These are phyloP conservation scores for Aphanomyces stellatus DNA, from an alignment of 352 stramenopile species.

Conservation along the genomic window DNA sequence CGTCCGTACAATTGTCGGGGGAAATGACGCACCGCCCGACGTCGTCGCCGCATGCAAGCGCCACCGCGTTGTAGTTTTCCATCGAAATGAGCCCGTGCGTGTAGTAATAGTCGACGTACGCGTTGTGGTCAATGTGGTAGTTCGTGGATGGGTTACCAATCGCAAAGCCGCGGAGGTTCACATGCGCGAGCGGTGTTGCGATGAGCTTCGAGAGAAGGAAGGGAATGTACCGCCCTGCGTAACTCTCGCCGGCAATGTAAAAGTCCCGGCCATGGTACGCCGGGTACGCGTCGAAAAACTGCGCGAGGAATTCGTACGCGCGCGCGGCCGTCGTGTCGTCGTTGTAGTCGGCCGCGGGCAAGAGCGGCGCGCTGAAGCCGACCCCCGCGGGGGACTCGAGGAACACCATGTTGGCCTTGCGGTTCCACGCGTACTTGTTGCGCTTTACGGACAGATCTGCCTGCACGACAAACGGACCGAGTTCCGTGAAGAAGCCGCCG, in stretches of 20 bases:
- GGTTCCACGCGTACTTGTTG: conserved; percentile 83
- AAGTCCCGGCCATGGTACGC: conserved; percentile 55
- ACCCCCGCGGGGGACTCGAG: conserved; percentile 85
- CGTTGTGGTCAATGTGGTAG: conserved; percentile 30
- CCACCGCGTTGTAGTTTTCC: conserved; percentile 44
- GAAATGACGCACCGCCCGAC: conserved; percentile 52
- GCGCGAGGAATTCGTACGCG: conserved; percentile 46
- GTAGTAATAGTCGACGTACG: conserved; percentile 35
- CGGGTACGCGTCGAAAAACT: conserved; percentile 67
- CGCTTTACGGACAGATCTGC: conserved; percentile 39
- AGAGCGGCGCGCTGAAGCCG: conserved; percentile 53
- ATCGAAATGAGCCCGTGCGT: conserved; percentile 62
- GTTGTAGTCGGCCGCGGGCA: conserved; percentile 42
- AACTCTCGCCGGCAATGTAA: conserved; percentile 82
- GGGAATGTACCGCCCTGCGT: conserved; percentile 81
- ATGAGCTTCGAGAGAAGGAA: conserved; percentile 60
- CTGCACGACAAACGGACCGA: conserved; percentile 53
- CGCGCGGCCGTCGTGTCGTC: conserved; percentile 41
- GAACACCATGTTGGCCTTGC: conserved; percentile 79
- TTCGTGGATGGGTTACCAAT: conserved; percentile 63
- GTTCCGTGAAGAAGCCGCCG: conserved; percentile 75
- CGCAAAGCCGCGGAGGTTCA: conserved; percentile 49
- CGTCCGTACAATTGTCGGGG: conserved; percentile 34
- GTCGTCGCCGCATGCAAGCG: conserved; percentile 41
- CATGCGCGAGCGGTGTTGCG: conserved; percentile 31